Base-by-base conservation (phyloP, 805 yeast genomes). In the Cyberlindnera mrakii region DNA sequence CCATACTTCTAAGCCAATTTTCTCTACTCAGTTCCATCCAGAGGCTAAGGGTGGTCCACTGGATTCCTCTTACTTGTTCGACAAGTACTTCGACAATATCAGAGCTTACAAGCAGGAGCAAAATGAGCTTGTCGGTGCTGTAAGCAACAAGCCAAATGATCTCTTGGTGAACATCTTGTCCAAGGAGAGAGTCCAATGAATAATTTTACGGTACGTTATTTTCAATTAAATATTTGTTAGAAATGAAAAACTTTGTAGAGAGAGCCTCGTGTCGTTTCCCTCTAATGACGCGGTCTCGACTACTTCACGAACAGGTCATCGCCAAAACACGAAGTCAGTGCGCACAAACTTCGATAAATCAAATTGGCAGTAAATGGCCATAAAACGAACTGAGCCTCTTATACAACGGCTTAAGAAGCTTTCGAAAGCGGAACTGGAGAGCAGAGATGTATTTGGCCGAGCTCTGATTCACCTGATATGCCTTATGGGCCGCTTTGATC, bases 31-130 rank as follows among this genome's bases (percentile, higher is more conserved):
- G 67, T 93, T 93, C 77, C 99, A 93, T 65, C 99, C 99, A 39
- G 99, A 93, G 68, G 98, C 99, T 45, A 91, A 89, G 70, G 98
- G 99, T 57, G 99, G 99, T 55, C 99, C 99, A 46, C 75, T 85
- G 58, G 99, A 93, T 66, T 85, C 96, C 13, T 77, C 88, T 3
- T 87, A 80, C 68, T 72, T 93, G 65, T 93, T 93, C 56, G 98
- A 93, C 72, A 87, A 81, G 65, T 93, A 86, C 68, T 80, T 93
- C 56, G 76, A 71, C 32, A 73, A 82, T 58, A 82, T 93, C 50
- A 72, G 69, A 37, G 67, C 66, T 37, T 88, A 77, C 72, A 75
- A 72, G 59, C 62, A 60, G 41, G 59, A 64, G 42, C 66, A 66
- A 55, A 58, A 58, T 35, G 65, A 73, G 45, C 60, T 71, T 42